Evolutionary conservation across 2,329 filamentous ascomycete species (phyloP).

Genomic region (Ophiostoma quercus): DNA sequence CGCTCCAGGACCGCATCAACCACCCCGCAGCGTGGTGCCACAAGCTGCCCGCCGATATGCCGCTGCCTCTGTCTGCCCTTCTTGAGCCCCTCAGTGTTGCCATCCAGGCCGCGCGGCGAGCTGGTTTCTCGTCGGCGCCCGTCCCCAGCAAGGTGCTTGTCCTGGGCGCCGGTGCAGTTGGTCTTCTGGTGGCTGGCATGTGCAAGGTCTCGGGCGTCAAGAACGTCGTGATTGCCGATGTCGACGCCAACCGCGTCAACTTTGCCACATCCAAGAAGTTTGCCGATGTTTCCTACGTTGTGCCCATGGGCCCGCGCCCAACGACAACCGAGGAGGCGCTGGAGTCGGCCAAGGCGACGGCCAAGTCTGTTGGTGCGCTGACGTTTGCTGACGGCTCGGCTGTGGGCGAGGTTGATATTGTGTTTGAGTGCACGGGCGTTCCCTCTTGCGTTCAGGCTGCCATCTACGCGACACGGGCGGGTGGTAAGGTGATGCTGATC

Average conservation of each 20-base stretch:
- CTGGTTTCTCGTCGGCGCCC: conserved; percentile 38
- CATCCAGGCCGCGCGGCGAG: conserved; percentile 50
- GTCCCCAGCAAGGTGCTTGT: conserved; percentile 46
- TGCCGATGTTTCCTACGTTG: conserved; percentile 48
- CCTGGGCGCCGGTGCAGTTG: conserved; percentile 57
- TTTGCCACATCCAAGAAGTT: conserved; percentile 54
- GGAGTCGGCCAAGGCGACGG: conserved; percentile 42
- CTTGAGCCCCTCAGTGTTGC: conserved; percentile 56
- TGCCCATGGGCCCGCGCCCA: conserved; percentile 44
- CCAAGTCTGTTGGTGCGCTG: conserved; percentile 6
- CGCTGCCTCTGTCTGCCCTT: conserved; percentile 50
- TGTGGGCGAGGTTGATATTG: conserved; percentile 23
- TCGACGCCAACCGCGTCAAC: conserved; percentile 50
- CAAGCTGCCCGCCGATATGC: conserved; percentile 42
- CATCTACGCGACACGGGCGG: conserved; percentile 63
- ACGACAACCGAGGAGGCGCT: conserved; percentile 50
- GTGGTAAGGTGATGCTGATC: conserved; percentile 64
- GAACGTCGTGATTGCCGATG: conserved; percentile 50
- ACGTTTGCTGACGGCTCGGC: neutral
- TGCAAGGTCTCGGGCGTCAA: conserved; percentile 43
- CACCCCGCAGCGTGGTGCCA: conserved; percentile 33
- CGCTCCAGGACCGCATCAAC: conserved; percentile 34
- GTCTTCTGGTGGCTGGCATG: conserved; percentile 56
- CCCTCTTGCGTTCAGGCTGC: conserved; percentile 62
- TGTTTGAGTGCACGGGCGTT: conserved; percentile 27